Evolutionary conservation across 2,329 filamentous ascomycete species (phyloP), one percentile per base, ranked within the genome.

Genomic region (Bisporella sp.): DNA sequence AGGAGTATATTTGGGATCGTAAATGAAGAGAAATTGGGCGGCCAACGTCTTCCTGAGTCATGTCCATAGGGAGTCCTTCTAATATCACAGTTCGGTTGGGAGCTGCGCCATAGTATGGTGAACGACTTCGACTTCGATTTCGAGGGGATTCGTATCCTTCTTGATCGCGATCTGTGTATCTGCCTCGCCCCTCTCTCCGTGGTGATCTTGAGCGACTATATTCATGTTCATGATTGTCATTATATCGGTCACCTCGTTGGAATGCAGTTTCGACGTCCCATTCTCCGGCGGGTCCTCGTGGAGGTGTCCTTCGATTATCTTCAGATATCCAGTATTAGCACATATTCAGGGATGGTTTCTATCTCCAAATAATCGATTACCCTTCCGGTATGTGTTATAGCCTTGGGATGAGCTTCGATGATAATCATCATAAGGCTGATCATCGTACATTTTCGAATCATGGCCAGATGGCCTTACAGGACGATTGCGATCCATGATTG

Each of bases 41-140:
- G 66, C 74, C 66, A 71, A 79, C 76, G 67, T 78, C 74, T 62
- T 70, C 69, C 63, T 74, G 68, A 52, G 73, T 72, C 52, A 77
- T 67, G 49, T 71, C 71, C 51, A 67, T 62, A 32, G 76, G 74
- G 49, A 81, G 58, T 48, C 76, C 76, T 59, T 81, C 77, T 41
- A 81, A 66, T 48, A 81, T 77, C 47, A 81, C 68, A 33, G 74
- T 78, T 54, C 76, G 70, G 55, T 69, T 75, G 32, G 74, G 74
- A 45, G 62, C 55, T 43, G 54, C 62, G 40, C 63, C 64, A 57
- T 57, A 63, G 41, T 64, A 62, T 42, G 62, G 64, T 12, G 63
- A 65, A 41, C 60, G 61, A 52, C 61, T 62, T 4, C 61, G 63
- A 47, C 63, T 66, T 53, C 60, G 55, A 32, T 56, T 56, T 44